Evolutionary conservation across 2,329 filamentous ascomycete species (phyloP), one percentile per base, ranked within the genome.

Genomic region (Mycogone perniciosa): DNA sequence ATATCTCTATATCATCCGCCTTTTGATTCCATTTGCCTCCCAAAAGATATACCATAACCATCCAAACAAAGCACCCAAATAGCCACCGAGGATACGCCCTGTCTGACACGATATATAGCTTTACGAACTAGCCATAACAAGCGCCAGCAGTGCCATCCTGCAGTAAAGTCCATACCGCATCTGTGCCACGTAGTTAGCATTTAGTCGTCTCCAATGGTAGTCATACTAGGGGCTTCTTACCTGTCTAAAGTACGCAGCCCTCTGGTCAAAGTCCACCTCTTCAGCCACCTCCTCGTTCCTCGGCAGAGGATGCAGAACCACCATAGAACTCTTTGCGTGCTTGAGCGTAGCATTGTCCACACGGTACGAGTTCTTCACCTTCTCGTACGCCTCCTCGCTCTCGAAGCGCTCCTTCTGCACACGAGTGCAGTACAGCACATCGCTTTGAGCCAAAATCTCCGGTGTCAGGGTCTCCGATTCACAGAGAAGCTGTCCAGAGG

Each of bases 161-260:
- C 88, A 95, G 79, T 96, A 97, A 62, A 99, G 81, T 62, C 93
- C 93, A 73, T 97, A 96, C 73, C 86, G 84, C 92, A 96, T 96
- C 91, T 96, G 64, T 52, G 43, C 10, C 52, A 57, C 31, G 41
- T 44, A 30, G 66, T 84, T 69, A 82, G 76, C 58, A 58, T 50
- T 31, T 34, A n/a, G n/a, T 10, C 8, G 29, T 8, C 30, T 11
- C 46, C n/a, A 20, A 20, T 26, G 7, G 27, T 27, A 33, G 31
- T 29, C 37, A 29, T 29, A 34, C 38, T 3, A 5, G 13, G 10
- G 13, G 34, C 9, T 29, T 80, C 88, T 83, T 74, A 96, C 92
- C 87, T 99, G 93, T 87, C 93, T 84, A 74, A 99, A 99, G 76
- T 99, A 99, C 50, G 93, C 92, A 53, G 93, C 93, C 61, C 93